A percentile compares a stretch with the other conserved stretches of the same genome.
Evolutionary conservation across 768 basidiomycete species (phyloP).

Genomic region (Mycena epipterygia): DNA sequence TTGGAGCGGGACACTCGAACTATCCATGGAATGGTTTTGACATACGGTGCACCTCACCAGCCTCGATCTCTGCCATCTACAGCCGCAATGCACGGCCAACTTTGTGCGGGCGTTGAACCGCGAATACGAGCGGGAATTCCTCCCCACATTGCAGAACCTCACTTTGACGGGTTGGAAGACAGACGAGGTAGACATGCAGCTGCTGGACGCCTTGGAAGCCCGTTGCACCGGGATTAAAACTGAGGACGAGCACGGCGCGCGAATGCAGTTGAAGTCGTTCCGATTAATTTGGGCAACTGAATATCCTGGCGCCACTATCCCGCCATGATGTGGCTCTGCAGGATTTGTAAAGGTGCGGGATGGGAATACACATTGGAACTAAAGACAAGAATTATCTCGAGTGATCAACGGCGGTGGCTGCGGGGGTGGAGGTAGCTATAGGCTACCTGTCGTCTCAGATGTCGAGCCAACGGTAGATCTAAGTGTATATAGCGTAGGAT

Average conservation of each 20-base stretch:
- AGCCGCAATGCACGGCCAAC: background rate
- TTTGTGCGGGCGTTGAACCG: slow-evolving; percentile 1
- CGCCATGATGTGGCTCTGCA: too few relatives aligned
- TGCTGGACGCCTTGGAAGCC: background rate
- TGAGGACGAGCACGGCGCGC: too few relatives aligned
- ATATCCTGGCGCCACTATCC: too few relatives aligned
- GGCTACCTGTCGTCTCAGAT: too few relatives aligned
- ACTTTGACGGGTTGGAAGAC: slow-evolving; percentile 3
- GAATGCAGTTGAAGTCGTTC: background rate
- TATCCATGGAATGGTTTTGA: background rate
- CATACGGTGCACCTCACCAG: slow-evolving; percentile 2
- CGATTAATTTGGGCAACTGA: too few relatives aligned
- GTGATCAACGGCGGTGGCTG: too few relatives aligned
- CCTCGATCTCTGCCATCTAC: background rate
- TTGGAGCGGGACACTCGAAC: background rate
- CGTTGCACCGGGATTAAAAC: background rate
- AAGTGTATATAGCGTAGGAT: too few relatives aligned
- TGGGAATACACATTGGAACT: too few relatives aligned
- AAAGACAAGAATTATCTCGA: too few relatives aligned
- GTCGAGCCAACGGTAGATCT: too few relatives aligned
- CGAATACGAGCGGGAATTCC: background rate
- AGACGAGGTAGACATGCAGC: background rate
- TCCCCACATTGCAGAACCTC: background rate
- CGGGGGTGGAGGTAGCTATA: too few relatives aligned
- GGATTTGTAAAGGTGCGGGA: too few relatives aligned